Evolutionary conservation across 177 flowering plant genomes (phyloP).

Genomic region (Vitis hybrid): DNA sequence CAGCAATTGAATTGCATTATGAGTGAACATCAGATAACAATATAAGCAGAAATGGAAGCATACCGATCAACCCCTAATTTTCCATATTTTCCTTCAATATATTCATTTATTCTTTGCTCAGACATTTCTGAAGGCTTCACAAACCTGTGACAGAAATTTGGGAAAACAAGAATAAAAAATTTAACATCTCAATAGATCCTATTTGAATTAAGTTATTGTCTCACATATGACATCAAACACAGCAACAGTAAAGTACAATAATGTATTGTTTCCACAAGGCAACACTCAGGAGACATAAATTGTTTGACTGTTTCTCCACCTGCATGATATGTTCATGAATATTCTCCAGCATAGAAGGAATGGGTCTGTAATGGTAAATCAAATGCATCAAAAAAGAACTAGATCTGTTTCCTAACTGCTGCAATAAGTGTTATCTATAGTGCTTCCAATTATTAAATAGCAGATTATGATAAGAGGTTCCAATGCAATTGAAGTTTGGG

Average conservation of each 20-base stretch:
- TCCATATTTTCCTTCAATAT: conserved; percentile 94
- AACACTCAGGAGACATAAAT: background rate
- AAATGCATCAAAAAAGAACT: too few relatives aligned
- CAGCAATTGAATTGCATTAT: background rate
- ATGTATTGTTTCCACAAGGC: background rate
- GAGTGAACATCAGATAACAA: background rate
- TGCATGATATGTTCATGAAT: background rate
- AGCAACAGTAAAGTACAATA: background rate
- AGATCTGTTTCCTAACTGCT: too few relatives aligned
- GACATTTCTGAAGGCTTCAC: conserved; percentile 85
- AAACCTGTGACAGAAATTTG: conserved; percentile 53
- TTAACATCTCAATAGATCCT: background rate
- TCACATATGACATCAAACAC: background rate
- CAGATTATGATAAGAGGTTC: too few relatives aligned
- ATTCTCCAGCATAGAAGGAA: background rate
- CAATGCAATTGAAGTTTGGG: too few relatives aligned
- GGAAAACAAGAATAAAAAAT: conserved; percentile 6
- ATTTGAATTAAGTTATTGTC: background rate
- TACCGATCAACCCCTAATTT: conserved; percentile 93
- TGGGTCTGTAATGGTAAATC: too few relatives aligned
- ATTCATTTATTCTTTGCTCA: conserved; percentile 66
- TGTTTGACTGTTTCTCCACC: background rate
- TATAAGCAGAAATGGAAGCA: conserved; percentile 6
- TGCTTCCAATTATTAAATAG: too few relatives aligned
- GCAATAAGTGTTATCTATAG: too few relatives aligned